Percentiles rank a stretch among this genome's conserved stretches.
phyloP scores from a whole-genome alignment of 495 filamentous ascomycete species.

The Thozetella sp. region DNA sequence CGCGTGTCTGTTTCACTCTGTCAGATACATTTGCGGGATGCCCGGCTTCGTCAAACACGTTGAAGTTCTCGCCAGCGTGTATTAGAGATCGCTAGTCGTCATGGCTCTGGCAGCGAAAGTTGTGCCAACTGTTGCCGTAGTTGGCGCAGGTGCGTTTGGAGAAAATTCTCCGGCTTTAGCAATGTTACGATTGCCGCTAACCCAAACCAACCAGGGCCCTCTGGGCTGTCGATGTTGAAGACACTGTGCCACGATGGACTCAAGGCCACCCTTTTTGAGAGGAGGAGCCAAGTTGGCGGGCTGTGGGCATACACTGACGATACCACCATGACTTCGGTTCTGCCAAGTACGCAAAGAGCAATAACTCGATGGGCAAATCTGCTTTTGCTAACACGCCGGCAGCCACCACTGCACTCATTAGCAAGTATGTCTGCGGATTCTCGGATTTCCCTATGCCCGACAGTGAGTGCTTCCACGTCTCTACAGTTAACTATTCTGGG shows the following conservation, averaged over 20 bases:
- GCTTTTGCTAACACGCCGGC: constrained; percentile 6
- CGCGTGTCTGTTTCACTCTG: no score
- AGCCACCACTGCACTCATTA: constrained; percentile 28
- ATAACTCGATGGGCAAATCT: background rate
- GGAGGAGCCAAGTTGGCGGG: constrained; percentile 31
- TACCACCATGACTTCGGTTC: constrained; percentile 21
- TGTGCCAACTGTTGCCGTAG: constrained; percentile 26
- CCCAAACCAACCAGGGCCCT: constrained; percentile 18
- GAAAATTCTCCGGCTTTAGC: no score
- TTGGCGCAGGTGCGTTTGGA: constrained; percentile 30
- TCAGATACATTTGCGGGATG: no score
- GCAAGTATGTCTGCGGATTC: constrained; percentile 33
- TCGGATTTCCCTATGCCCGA: constrained; percentile 37
- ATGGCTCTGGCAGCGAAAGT: no score
- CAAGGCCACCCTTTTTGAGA: constrained; percentile 32
- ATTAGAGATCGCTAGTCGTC: no score
- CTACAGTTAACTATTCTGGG: background rate
- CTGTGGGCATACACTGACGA: constrained; percentile 38
- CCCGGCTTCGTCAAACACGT: no score
- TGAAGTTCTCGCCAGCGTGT: no score
- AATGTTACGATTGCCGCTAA: background rate
- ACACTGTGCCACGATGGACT: constrained; percentile 38
- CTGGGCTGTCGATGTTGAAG: constrained; percentile 36
- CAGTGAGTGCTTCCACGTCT: constrained; percentile 15
- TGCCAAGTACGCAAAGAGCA: constrained; percentile 17